Conservation (phyloP, 345 rosid genomes). For the Aquilaria yunnanensis region DNA sequence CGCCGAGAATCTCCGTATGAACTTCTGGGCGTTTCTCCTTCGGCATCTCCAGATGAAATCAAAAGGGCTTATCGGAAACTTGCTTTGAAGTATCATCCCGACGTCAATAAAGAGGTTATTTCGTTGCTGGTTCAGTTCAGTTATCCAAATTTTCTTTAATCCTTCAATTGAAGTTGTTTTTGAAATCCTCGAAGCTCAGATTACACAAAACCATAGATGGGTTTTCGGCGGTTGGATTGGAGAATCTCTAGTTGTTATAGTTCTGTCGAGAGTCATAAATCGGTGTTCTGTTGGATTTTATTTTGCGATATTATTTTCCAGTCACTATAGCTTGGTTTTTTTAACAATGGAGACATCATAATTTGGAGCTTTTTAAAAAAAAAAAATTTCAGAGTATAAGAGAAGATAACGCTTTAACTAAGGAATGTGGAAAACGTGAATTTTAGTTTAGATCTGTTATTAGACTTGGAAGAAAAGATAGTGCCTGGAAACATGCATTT, state of each 20-base stretch:
- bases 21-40: constrained; percentile 68
- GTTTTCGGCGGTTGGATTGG: neutral
- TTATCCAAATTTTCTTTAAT: neutral
- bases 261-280: too few species aligned
- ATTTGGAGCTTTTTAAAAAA: too few species aligned
- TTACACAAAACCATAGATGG: neutral
- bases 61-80: constrained; percentile 96
- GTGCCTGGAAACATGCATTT: too few species aligned
- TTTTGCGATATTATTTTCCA: too few species aligned
- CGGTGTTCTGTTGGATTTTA: too few species aligned
- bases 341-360: too few species aligned
- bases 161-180: neutral
- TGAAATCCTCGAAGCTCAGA: neutral
- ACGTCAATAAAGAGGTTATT: constrained; percentile 84
- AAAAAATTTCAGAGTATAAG: too few species aligned
- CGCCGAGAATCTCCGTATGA: constrained; percentile 78
- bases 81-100: constrained; percentile 93
- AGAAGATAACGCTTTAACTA: too few species aligned
- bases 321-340: too few species aligned
- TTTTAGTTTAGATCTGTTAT: too few species aligned
- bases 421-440: too few species aligned
- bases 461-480: too few species aligned
- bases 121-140: neutral
- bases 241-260: neutral
- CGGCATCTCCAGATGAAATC: constrained; percentile 77